phyloP scores from a whole-genome alignment of 192 early-diverging fungal species.

The Backusella mclennaniae region DNA sequence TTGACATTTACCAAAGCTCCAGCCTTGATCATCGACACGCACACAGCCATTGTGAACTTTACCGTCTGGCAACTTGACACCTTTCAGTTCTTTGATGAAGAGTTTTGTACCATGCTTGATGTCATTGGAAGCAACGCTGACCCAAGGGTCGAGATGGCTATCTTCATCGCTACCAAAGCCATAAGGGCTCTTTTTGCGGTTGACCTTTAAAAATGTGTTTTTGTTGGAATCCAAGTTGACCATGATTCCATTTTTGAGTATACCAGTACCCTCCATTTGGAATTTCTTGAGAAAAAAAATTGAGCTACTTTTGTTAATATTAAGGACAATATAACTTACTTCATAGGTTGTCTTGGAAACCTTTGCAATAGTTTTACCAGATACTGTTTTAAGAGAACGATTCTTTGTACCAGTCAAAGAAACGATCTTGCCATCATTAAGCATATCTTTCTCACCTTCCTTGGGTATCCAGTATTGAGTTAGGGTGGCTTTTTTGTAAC shows the following conservation, averaged over 20 bases:
- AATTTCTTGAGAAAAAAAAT: conserved; percentile 17
- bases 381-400: conserved; percentile 14
- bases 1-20: conserved; percentile 34
- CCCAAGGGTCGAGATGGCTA: conserved; percentile 33
- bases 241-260: conserved; percentile 29
- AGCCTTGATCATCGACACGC: conserved; percentile 38
- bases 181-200: conserved; percentile 26
- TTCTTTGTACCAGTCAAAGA: conserved; percentile 21
- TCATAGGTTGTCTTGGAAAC: conserved; percentile 35
- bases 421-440: conserved; percentile 31
- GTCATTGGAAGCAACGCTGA: conserved; percentile 41
- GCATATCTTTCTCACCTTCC: conserved; percentile 37
- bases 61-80: conserved; percentile 34
- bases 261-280: conserved; percentile 42
- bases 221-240: conserved; percentile 26
- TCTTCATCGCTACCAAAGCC: conserved; percentile 18
- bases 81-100: conserved; percentile 34
- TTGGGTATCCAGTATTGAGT: conserved; percentile 42
- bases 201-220: conserved; percentile 17
- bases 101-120: conserved; percentile 32
- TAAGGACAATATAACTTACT: not conserved
- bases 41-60: conserved; percentile 45
- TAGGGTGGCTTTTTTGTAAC: conserved; percentile 15
- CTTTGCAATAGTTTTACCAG: conserved; percentile 26
- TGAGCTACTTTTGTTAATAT: too few relatives aligned